Conservation (phyloP, 805 yeast species). For the Yamadazyma kitorensis region DNA sequence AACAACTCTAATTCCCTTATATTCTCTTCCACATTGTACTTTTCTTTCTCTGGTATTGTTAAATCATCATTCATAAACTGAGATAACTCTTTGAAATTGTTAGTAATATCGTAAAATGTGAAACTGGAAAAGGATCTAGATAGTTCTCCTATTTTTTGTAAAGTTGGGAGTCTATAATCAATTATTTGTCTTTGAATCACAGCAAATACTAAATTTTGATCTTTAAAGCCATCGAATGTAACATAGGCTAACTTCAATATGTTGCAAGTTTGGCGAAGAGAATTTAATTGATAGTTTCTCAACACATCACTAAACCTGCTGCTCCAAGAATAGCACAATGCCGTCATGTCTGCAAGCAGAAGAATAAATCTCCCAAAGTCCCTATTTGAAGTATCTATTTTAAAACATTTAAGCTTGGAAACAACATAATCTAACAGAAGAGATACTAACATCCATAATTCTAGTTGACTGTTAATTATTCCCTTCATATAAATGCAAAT, state of each 20-base stretch:
- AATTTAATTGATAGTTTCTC: conserved; percentile 10
- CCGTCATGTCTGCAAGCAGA: conserved; percentile 20
- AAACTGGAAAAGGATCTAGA: conserved; percentile 9
- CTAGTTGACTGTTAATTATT: conserved; percentile 15
- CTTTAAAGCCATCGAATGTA: conserved; percentile 36
- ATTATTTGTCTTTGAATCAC: conserved; percentile 8
- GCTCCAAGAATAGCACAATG: conserved; percentile 8
- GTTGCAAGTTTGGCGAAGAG: conserved; percentile 8
- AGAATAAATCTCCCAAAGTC: conserved; percentile 22
- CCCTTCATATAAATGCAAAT: conserved; percentile 27
- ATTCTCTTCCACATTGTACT: background rate
- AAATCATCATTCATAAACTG: conserved; percentile 4
- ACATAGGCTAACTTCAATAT: conserved; percentile 19
- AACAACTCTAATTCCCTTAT: conserved; percentile 3
- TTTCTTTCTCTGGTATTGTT: conserved; percentile 2
- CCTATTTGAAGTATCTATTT: conserved; percentile 18
- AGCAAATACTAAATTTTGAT: conserved; percentile 12
- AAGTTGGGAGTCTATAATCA: conserved; percentile 10
- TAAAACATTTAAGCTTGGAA: conserved; percentile 14
- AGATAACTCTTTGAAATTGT: conserved; percentile 9
- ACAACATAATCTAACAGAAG: conserved; percentile 20
- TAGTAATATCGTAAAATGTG: conserved; percentile 9
- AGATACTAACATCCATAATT: conserved; percentile 30
- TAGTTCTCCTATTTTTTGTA: conserved; percentile 5
- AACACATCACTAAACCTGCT: conserved; percentile 10